Conservation (phyloP, 179 eudicot species). For the Beta lomatogona region DNA sequence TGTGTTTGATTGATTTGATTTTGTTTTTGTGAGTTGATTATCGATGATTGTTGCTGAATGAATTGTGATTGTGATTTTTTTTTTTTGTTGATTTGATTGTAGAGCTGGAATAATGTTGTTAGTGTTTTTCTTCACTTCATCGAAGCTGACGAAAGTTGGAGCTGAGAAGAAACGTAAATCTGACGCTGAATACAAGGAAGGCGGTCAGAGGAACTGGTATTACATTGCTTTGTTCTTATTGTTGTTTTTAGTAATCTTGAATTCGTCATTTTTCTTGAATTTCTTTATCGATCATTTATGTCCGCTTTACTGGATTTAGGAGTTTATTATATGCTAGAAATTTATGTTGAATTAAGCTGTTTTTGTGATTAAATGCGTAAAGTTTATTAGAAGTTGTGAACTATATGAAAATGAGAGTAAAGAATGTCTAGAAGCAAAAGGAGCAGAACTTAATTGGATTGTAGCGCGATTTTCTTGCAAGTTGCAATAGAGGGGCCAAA, state of each 20-base stretch:
- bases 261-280: no score
- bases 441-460: not conserved
- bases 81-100: not conserved
- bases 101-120: constrained; percentile 85
- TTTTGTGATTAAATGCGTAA: not conserved
- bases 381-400: not conserved
- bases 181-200: constrained; percentile 85
- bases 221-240: not conserved
- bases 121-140: constrained; percentile 80
- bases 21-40: not conserved
- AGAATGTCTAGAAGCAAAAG: not conserved
- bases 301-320: not conserved
- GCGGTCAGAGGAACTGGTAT: constrained; percentile 83
- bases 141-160: constrained; percentile 75
- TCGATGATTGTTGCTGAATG: not conserved
- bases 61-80: not conserved
- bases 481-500: no score
- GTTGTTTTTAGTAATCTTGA: no score
- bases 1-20: constrained; percentile 8
- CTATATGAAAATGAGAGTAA: not conserved
- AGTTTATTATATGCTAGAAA: not conserved
- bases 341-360: not conserved
- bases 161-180: constrained; percentile 71
- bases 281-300: no score
- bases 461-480: not conserved